Evolutionary conservation across 2,329 filamentous ascomycete species (phyloP), one percentile per base, ranked within the genome.

Genomic region (Ceratocystis variospora): DNA sequence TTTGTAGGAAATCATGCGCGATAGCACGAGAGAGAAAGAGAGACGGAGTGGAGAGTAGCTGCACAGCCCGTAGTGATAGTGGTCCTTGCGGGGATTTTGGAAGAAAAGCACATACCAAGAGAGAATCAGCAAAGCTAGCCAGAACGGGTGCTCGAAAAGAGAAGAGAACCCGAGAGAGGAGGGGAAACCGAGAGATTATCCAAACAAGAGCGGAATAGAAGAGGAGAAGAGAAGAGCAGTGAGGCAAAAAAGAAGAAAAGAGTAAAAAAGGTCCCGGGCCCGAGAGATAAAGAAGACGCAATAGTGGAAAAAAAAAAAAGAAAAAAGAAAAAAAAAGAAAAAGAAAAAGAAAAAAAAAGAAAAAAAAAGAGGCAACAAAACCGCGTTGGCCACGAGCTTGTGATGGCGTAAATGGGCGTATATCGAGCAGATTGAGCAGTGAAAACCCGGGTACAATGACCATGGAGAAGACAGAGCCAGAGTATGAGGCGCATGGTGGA

Each of bases 51-150:
- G 55, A 59, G 28, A 59, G 28, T 7, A n/a, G 55, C 55, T 59
- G 55, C 55, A 59, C 55, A 59, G 55, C 55, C 53, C 55, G 55
- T 59, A n/a, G 10, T 37, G 55, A 59, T 59, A 59, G 31, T 59
- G 55, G 55, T 3, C 55, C 55, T 25, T 59, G 55, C 55, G 55
- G 28, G 55, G 55, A 8, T 59, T 37, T 59, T 37, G 55, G 15
- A 59, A 37, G 28, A 37, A n/a, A 37, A 22, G 55, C 55, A 59
- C 55, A 28, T 33, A 59, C 55, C 55, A 59, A 7, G 28, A n/a
- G 55, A 59, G 55, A 59, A 37, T 59, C 55, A 59, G 28, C n/a
- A 19, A 12, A 12, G 10, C 48, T n/a, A 59, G 55, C 37, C 37
- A 41, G 12, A 15, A 41, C 37, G 10, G 37, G 37, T 41, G 37